Conservation (phyloP, 1,139 yeast species). For the Yamadazyma mexicana region DNA sequence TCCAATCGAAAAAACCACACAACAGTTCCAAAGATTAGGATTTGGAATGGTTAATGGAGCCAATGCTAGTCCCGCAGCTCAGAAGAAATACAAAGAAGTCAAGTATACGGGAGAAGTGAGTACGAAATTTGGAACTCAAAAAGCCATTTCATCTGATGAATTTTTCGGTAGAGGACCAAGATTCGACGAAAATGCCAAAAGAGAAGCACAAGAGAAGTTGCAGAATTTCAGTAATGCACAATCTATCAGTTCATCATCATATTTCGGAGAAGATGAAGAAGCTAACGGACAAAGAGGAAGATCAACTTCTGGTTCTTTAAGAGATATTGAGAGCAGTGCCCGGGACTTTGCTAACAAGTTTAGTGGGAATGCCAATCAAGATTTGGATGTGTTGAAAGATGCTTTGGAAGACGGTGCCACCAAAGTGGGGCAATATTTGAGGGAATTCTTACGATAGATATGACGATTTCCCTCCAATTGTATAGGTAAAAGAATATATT, state of each 20-base stretch:
- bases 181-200: conserved; percentile 74
- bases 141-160: conserved; percentile 94
- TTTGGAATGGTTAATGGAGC: conserved; percentile 74
- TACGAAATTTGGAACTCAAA: conserved; percentile 81
- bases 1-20: conserved; percentile 60
- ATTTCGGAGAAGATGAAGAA: conserved; percentile 80
- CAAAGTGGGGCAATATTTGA: conserved; percentile 76
- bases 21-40: conserved; percentile 75
- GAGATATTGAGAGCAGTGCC: conserved; percentile 56
- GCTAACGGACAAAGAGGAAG: conserved; percentile 23
- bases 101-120: conserved; percentile 70
- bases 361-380: conserved; percentile 79
- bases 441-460: conserved; percentile 69
- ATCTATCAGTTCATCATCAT: conserved; percentile 86
- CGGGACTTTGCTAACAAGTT: conserved; percentile 70
- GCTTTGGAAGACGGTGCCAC: conserved; percentile 95
- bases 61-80: conserved; percentile 30
- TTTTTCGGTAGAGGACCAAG: conserved; percentile 83
- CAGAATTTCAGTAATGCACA: conserved; percentile 84
- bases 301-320: conserved; percentile 28
- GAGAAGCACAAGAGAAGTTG: conserved; percentile 77
- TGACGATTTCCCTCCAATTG: no score
- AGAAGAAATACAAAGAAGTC: conserved; percentile 48
- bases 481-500: no score
- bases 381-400: conserved; percentile 82